Base-by-base conservation (phyloP, 345 rosid genomes). In the Laguncularia racemosa region DNA sequence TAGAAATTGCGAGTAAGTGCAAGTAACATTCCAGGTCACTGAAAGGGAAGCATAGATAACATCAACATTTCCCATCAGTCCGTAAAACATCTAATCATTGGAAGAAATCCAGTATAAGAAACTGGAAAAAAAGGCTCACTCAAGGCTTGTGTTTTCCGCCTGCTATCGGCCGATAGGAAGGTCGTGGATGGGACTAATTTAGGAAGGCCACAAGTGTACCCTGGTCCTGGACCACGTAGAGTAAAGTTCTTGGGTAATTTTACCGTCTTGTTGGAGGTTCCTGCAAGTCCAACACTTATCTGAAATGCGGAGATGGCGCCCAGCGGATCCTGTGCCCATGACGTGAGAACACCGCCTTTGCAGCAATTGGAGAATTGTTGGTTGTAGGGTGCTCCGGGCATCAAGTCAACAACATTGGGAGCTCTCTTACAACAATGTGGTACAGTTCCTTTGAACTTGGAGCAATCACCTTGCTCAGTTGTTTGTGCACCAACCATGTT, bases 11-110 rank as follows among this genome's bases (percentile, higher is more conserved):
- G 97, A 86, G 55, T 84, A 86, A 44, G 95, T 84, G 90, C 95
- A 90, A 13, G 95, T 86, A 17, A 86, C 90, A 54, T 86, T 84
- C 95, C 95, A 89, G 48, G 97, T 86, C 88, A 90, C 97, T 90
- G 82, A 23, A 15, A 15, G 18, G 16, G n/a, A 48, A 59, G 15
- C 9, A 48, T 16, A 20, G 46, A 12, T 23, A 23, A 26, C 15
- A 26, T 21, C 13, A 13, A 28, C 40, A 14, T 53, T 3, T 20
- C 0, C 14, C 16, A 28, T 40, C 28, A 16, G 20, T 18, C 18
- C 14, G 2, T 56, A n/a, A 46, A 12, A 23, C 8, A 19, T 44
- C 7, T 40, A 56, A 56, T 40, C 18, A 16, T 7, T 2, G 13
- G 14, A 16, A 43, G 19, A 55, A 1, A 55, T 33, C 13, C 46